Evolutionary conservation across 192 early-diverging fungal species (phyloP).

Genomic region (Kappamyces sp.): DNA sequence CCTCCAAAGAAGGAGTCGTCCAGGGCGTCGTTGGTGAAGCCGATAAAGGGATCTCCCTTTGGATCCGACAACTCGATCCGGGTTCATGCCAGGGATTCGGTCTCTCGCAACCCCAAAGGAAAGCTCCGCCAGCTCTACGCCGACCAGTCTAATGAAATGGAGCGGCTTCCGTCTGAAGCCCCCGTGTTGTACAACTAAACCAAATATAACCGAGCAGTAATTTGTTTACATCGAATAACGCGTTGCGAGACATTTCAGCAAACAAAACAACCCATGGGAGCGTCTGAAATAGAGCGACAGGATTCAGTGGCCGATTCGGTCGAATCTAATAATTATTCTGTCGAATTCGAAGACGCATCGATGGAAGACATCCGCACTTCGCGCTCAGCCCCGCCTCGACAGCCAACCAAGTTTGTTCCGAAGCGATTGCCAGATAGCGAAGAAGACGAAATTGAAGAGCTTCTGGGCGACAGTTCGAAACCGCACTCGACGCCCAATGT

Average conservation of each 20-base stretch:
- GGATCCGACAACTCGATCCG: too few relatives aligned
- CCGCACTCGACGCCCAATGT: too few relatives aligned
- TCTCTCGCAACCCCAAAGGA: constrained; percentile 12
- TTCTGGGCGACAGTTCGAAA: too few relatives aligned
- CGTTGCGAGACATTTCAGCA: neutral
- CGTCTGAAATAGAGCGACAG: too few relatives aligned
- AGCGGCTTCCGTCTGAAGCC: neutral
- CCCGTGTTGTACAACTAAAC: constrained; percentile 2
- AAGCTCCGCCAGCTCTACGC: constrained; percentile 7
- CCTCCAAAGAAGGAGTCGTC: neutral
- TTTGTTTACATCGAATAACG: neutral
- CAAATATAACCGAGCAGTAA: constrained; percentile 3
- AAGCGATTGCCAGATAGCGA: neutral
- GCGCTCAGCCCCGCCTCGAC: neutral
- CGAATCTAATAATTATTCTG: too few relatives aligned
- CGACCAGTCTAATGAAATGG: neutral
- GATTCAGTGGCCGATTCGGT: too few relatives aligned
- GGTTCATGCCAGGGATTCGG: constrained; percentile 12
- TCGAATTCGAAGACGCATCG: too few relatives aligned
- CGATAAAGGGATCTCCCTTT: too few relatives aligned
- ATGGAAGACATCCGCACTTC: neutral
- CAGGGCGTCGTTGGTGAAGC: too few relatives aligned
- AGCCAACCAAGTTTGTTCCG: neutral
- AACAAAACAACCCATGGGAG: neutral
- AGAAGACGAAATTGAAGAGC: constrained; percentile 1